Evolutionary conservation across 495 filamentous ascomycete genomes (phyloP).

Genomic region (Penicillium canescens): DNA sequence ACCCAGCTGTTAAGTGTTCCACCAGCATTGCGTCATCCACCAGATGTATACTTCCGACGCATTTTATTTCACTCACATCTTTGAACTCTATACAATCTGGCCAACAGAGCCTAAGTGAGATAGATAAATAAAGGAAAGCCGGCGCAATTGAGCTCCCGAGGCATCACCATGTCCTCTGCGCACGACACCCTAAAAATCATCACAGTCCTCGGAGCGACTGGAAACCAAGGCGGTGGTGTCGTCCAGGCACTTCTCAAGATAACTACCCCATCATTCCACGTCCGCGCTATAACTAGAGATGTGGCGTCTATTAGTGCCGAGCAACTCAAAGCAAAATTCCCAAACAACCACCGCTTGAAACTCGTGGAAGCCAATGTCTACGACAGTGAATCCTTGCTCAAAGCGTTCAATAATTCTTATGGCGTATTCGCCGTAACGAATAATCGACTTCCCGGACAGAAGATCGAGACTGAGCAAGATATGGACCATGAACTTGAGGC

Average conservation of each 20-base stretch:
- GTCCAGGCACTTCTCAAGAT: slow-evolving; percentile 29
- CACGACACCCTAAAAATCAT: slow-evolving; percentile 10
- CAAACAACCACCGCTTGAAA: slow-evolving; percentile 1
- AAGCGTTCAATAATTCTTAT: slow-evolving; percentile 29
- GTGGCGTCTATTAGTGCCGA: slow-evolving; percentile 17
- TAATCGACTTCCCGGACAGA: slow-evolving; percentile 4
- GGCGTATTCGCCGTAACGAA: slow-evolving; percentile 40
- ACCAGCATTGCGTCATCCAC: too few species aligned
- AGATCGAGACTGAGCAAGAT: slow-evolving; percentile 23
- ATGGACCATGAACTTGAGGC: slow-evolving; percentile 28
- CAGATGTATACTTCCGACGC: too few species aligned
- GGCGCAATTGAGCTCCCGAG: too few species aligned
- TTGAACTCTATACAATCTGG: too few species aligned
- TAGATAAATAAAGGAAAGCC: too few species aligned
- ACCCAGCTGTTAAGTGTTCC: too few species aligned
- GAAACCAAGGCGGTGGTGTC: slow-evolving; percentile 45
- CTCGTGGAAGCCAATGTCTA: slow-evolving; percentile 20
- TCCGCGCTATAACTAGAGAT: slow-evolving; percentile 48
- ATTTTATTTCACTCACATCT: too few species aligned
- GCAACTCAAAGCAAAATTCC: neutral
- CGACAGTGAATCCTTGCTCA: slow-evolving; percentile 19
- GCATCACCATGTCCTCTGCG: too few species aligned
- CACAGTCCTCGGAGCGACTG: slow-evolving; percentile 48
- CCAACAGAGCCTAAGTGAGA: too few species aligned
- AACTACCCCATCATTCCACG: slow-evolving; percentile 20